Conservation (phyloP, 176 grass and related monocot species). For the Oryza longistaminata region DNA sequence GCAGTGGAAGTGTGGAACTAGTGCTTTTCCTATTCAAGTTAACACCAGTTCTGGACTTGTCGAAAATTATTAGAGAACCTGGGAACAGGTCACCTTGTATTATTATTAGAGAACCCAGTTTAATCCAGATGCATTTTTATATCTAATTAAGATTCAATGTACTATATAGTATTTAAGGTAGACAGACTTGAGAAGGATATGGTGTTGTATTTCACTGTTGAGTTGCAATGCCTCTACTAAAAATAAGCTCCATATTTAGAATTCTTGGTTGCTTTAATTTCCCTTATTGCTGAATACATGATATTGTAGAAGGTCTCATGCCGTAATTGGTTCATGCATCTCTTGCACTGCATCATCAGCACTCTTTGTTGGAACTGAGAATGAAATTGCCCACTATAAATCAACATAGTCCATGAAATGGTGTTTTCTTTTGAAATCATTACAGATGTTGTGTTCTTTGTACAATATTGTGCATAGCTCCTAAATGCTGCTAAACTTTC, state of each 20-base stretch:
- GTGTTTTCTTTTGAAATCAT: not conserved
- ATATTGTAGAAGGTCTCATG: not conserved
- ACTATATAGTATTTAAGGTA: not conserved
- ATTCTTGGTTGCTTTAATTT: not conserved
- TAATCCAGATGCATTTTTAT: not conserved
- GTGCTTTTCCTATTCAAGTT: too few relatives aligned
- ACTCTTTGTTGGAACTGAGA: not conserved
- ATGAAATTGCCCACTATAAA: not conserved
- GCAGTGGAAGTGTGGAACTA: too few relatives aligned
- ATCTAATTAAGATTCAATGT: not conserved
- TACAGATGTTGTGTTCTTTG: not conserved
- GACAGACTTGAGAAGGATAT: not conserved
- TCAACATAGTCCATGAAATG: not conserved
- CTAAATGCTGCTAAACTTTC: not conserved
- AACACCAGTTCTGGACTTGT: too few relatives aligned
- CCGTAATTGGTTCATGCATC: not conserved
- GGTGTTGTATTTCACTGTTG: not conserved
- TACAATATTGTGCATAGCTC: not conserved
- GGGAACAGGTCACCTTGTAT: not conserved
- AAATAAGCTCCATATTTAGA: not conserved
- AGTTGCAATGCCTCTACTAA: not conserved
- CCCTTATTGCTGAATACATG: not conserved
- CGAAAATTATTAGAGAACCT: too few relatives aligned
- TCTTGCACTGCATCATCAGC: not conserved
- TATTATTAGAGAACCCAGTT: not conserved